phyloP scores from a whole-genome alignment of 1,284 basidiomycete species.

The Anthracocystis panici-leucophaei region DNA sequence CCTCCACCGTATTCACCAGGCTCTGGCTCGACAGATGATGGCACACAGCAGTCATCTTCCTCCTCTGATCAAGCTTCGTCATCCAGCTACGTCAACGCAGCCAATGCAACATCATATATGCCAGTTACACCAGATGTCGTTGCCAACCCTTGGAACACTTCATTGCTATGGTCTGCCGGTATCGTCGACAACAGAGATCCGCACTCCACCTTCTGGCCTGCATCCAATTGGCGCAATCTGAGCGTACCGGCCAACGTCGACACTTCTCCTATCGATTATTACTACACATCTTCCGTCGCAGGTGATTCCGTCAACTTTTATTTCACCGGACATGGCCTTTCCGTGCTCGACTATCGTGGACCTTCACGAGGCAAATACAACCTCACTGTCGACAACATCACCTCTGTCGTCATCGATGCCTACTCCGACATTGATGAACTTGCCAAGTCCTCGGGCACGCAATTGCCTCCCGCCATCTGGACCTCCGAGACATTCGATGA shows the following conservation, averaged over 20 bases:
- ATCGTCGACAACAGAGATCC: conserved; percentile 44
- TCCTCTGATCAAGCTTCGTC: neutral
- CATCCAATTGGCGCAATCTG: conserved; percentile 21
- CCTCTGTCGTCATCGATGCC: conserved; percentile 35
- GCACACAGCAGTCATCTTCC: neutral
- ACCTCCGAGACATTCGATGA: conserved; percentile 33
- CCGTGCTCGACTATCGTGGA: conserved; percentile 39
- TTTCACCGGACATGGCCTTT: conserved; percentile 37
- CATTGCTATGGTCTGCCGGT: conserved; percentile 38
- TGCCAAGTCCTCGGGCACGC: conserved; percentile 14
- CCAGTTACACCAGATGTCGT: conserved; percentile 34
- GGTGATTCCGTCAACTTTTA: conserved; percentile 40
- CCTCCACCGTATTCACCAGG: neutral
- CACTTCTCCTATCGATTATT: conserved; percentile 40
- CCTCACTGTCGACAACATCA: conserved; percentile 29
- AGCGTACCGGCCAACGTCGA: conserved; percentile 28
- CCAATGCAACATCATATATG: neutral
- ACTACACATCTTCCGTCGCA: conserved; percentile 20
- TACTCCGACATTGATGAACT: conserved; percentile 28
- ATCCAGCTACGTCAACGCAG: neutral
- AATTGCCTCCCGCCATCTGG: conserved; percentile 38
- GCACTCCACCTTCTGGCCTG: conserved; percentile 34
- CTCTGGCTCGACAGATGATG: neutral
- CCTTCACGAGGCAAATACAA: conserved; percentile 39
- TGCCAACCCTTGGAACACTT: conserved; percentile 49